Conservation (phyloP, 139 green algal genomes). For the Chlorella ohadii region DNA sequence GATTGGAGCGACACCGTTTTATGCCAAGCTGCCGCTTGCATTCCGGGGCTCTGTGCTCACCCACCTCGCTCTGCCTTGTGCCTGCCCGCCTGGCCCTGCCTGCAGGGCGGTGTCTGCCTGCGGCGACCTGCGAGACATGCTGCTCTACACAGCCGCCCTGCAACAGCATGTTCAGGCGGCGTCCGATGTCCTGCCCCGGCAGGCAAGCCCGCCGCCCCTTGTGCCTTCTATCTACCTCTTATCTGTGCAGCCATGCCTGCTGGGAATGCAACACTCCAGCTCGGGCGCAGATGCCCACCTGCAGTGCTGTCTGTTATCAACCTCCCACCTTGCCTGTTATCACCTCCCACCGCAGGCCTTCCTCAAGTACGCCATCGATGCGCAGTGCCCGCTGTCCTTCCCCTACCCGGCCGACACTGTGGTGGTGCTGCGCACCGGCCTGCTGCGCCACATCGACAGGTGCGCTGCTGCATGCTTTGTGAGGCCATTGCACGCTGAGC, state of each 20-base stretch:
- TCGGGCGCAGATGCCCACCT: too few species aligned
- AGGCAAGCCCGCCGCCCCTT: not conserved
- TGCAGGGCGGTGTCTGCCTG: slow-evolving; percentile 36
- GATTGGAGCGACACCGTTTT: too few species aligned
- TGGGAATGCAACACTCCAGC: too few species aligned
- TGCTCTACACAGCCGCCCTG: slow-evolving; percentile 66
- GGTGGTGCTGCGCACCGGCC: slow-evolving; percentile 67
- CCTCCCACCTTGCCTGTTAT: too few species aligned
- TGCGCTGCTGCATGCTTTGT: not conserved
- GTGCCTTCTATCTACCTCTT: too few species aligned
- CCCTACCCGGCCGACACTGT: slow-evolving; percentile 61
- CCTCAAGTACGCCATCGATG: slow-evolving; percentile 46
- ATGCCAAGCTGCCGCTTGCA: too few species aligned
- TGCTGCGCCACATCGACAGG: slow-evolving; percentile 74
- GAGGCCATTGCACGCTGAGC: not conserved
- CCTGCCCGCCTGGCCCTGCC: too few species aligned
- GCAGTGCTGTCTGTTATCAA: too few species aligned
- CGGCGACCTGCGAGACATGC: slow-evolving; percentile 44
- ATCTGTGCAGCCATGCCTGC: too few species aligned
- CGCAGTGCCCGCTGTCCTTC: slow-evolving; percentile 74
- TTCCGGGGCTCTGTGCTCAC: too few species aligned
- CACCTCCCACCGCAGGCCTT: slow-evolving; percentile 56
- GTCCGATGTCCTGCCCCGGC: slow-evolving; percentile 54
- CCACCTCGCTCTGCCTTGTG: too few species aligned
- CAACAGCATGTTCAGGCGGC: slow-evolving; percentile 51